phyloP scores from a whole-genome alignment of 2,329 filamentous ascomycete species.

The Trichophyton verrucosum region DNA sequence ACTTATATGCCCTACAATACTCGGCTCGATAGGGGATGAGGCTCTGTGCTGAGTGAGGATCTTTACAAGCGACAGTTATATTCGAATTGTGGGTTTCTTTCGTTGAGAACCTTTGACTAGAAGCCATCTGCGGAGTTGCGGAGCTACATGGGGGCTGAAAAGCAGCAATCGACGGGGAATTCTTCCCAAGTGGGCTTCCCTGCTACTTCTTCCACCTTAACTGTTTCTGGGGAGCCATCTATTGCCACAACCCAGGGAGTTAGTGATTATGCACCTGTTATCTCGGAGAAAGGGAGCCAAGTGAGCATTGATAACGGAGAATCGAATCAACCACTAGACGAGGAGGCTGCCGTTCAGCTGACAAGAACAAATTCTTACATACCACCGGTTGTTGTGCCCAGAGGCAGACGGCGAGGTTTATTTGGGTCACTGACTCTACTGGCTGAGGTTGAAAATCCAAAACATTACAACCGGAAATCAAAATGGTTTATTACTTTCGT shows the following conservation, averaged over 20 bases:
- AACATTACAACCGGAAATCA: constrained; percentile 56
- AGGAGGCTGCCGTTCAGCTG: neutral
- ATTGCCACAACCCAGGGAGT: neutral
- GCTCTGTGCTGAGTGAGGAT: neutral
- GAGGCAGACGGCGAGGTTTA: constrained; percentile 53
- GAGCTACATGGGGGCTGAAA: neutral
- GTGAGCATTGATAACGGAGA: neutral
- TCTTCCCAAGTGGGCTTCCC: neutral
- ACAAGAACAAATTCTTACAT: neutral
- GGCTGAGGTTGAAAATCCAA: constrained; percentile 65
- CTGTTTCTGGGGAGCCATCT: neutral
- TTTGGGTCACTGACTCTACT: constrained; percentile 58
- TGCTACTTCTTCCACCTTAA: neutral
- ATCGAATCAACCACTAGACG: neutral
- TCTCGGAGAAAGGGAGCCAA: neutral
- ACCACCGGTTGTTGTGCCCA: constrained; percentile 37
- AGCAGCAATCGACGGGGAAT: neutral
- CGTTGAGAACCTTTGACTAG: neutral
- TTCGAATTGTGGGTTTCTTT: neutral
- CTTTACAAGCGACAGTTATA: neutral
- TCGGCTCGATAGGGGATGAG: neutral
- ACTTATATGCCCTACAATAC: neutral
- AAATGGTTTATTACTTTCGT: constrained; percentile 80
- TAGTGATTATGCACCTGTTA: neutral
- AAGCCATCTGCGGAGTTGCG: neutral